Evolutionary conservation across 192 early-diverging fungal species (phyloP).

Genomic region (Coemansia sp.): DNA sequence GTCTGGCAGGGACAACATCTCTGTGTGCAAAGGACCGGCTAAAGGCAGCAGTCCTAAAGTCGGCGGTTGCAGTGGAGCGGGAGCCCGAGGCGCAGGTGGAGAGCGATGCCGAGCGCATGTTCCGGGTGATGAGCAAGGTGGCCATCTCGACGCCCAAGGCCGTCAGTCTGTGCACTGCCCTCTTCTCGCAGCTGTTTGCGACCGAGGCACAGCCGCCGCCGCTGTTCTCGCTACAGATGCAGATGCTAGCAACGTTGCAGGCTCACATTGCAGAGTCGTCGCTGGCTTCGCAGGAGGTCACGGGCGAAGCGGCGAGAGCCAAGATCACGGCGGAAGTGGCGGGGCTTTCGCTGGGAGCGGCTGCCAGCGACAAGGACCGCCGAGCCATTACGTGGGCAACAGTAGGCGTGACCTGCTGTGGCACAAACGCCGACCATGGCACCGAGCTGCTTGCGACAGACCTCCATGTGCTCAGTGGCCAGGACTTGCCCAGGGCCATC

Average conservation of each 20-base stretch:
- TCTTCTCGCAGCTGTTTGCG: slow-evolving; percentile 9
- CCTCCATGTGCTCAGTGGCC: background rate
- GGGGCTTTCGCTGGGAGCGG: background rate
- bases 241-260: slow-evolving; percentile 11
- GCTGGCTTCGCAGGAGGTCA: background rate
- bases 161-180: slow-evolving; percentile 3
- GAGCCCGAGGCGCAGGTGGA: background rate
- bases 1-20: slow-evolving; percentile 1
- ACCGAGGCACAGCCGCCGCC: background rate
- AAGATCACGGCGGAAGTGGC: slow-evolving; percentile 2
- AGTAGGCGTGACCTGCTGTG: slow-evolving; percentile 9
- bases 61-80: too few species aligned
- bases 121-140: slow-evolving; percentile 32
- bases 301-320: slow-evolving; percentile 3
- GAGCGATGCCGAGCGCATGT: slow-evolving; percentile 34
- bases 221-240: slow-evolving; percentile 1
- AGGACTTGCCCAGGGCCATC: background rate
- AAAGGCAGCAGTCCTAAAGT: slow-evolving; percentile 1
- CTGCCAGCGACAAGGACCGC: too few species aligned
- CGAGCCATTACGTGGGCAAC: slow-evolving; percentile 13
- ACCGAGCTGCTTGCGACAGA: background rate
- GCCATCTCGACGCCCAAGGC: slow-evolving; percentile 10
- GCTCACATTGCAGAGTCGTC: background rate
- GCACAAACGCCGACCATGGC: slow-evolving; percentile 3
- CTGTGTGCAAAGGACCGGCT: slow-evolving; percentile 4